phyloP scores from a whole-genome alignment of 495 filamentous ascomycete species.

The Amphirosellinia nigrospora region DNA sequence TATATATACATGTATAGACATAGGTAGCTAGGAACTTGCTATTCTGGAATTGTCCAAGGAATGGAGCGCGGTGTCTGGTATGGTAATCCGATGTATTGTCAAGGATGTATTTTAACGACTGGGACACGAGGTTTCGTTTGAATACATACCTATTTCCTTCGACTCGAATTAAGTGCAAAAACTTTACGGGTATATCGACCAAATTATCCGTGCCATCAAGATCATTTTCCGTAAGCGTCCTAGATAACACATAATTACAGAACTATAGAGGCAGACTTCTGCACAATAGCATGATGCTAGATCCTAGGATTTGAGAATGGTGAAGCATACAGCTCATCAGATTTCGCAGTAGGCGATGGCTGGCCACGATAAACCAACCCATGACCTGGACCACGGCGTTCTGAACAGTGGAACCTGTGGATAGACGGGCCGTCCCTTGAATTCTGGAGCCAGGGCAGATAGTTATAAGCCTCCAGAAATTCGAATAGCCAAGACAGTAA shows the following conservation, averaged over 20 bases:
- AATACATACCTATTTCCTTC: neutral
- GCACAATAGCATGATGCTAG: neutral
- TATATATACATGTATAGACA: conserved; percentile 2
- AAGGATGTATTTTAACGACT: conserved; percentile 9
- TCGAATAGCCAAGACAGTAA: neutral
- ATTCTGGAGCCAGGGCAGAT: neutral
- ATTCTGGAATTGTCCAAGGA: conserved; percentile 9
- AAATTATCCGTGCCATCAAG: neutral
- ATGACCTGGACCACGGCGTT: neutral
- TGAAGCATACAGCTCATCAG: neutral
- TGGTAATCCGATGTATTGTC: conserved; percentile 10
- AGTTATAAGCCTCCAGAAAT: neutral
- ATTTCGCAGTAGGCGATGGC: neutral
- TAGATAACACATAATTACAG: no score
- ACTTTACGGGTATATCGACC: neutral
- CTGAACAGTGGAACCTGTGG: neutral
- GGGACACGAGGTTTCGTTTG: neutral
- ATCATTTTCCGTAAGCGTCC: no score
- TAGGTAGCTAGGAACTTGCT: neutral
- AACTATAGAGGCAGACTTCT: no score
- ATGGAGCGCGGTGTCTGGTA: conserved; percentile 24
- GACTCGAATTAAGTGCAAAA: neutral
- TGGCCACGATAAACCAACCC: neutral
- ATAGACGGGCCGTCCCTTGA: neutral
- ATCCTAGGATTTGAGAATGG: neutral